Evolutionary conservation across 2,329 filamentous ascomycete genomes (phyloP).

Genomic region (Cercospora zeae-maydis): DNA sequence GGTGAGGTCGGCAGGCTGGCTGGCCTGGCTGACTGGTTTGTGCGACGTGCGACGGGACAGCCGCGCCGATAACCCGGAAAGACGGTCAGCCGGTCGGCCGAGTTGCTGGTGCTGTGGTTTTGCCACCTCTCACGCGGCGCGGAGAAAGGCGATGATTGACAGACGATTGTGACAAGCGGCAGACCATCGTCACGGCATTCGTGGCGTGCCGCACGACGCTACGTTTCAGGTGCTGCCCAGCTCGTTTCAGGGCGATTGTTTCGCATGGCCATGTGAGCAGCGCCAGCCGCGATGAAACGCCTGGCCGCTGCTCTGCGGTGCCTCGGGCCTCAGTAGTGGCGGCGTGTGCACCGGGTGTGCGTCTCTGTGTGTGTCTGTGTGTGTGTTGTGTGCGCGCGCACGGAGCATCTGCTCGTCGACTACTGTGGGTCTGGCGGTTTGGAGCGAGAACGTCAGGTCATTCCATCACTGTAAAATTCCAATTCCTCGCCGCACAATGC

Average conservation of each 20-base stretch:
- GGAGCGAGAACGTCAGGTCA: conserved; percentile 2
- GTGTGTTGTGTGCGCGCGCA: not conserved
- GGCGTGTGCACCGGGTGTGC: too few relatives aligned
- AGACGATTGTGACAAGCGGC: not conserved
- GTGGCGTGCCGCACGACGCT: not conserved
- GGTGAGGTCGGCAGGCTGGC: conserved; percentile 6
- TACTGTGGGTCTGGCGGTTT: conserved; percentile 2
- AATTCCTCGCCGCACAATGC: too few relatives aligned
- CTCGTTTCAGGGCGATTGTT: conserved; percentile 7
- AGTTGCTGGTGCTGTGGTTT: too few relatives aligned
- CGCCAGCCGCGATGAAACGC: not conserved
- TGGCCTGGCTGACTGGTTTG: too few relatives aligned
- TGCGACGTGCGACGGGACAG: not conserved
- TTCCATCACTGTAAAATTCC: not conserved
- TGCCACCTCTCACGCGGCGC: not conserved
- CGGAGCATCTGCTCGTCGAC: conserved; percentile 1
- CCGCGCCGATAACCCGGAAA: not conserved
- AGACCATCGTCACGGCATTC: conserved; percentile 11
- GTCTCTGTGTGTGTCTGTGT: too few relatives aligned
- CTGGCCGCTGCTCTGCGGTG: not conserved
- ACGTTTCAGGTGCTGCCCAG: conserved; percentile 5
- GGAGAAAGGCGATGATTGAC: not conserved
- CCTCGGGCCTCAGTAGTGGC: not conserved
- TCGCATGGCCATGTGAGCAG: conserved; percentile 9
- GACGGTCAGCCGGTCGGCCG: not conserved